Evolutionary conservation across 2,329 filamentous ascomycete species (phyloP).

Genomic region (Sporothrix inflata): DNA sequence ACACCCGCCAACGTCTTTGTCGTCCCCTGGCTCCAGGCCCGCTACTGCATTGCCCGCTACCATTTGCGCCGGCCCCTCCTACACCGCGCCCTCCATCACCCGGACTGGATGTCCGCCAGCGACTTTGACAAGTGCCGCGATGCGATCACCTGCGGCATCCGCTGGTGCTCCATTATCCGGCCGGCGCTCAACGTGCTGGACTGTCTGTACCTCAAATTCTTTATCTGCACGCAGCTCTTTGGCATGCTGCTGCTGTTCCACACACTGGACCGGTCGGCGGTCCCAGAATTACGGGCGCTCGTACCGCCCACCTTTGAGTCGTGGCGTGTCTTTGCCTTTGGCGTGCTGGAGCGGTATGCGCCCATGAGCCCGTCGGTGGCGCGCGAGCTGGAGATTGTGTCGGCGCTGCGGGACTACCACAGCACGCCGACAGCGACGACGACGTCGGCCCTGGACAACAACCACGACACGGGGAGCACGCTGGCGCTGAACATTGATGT

Average conservation of each 20-base stretch:
- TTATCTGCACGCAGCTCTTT: slow-evolving; percentile 35
- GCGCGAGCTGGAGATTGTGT: slow-evolving; percentile 38
- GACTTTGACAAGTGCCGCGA: slow-evolving; percentile 35
- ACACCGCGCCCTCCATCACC: slow-evolving; percentile 35
- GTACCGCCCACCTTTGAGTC: slow-evolving; percentile 28
- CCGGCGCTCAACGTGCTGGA: slow-evolving; percentile 26
- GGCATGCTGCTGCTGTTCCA: slow-evolving; percentile 34
- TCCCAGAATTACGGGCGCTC: slow-evolving; percentile 24
- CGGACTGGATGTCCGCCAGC: slow-evolving; percentile 32
- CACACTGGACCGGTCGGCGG: slow-evolving; percentile 25
- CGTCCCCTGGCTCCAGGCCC: slow-evolving; percentile 35
- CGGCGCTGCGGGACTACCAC: slow-evolving; percentile 6
- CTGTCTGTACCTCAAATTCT: slow-evolving; percentile 33
- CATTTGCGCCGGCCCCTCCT: slow-evolving; percentile 34
- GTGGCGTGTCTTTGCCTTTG: slow-evolving; percentile 31
- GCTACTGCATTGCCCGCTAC: slow-evolving; percentile 34
- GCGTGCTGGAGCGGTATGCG: slow-evolving; percentile 30
- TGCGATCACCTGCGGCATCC: slow-evolving; percentile 29
- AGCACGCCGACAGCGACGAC: neutral
- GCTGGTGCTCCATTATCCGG: slow-evolving; percentile 32
- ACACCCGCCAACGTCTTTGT: slow-evolving; percentile 31
- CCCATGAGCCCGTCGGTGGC: slow-evolving; percentile 31
- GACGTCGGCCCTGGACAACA: neutral
- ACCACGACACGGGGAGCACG: neutral
- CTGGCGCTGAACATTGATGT: neutral